phyloP scores from a whole-genome alignment of 139 green algal genomes.

The Picochlorum sp. region DNA sequence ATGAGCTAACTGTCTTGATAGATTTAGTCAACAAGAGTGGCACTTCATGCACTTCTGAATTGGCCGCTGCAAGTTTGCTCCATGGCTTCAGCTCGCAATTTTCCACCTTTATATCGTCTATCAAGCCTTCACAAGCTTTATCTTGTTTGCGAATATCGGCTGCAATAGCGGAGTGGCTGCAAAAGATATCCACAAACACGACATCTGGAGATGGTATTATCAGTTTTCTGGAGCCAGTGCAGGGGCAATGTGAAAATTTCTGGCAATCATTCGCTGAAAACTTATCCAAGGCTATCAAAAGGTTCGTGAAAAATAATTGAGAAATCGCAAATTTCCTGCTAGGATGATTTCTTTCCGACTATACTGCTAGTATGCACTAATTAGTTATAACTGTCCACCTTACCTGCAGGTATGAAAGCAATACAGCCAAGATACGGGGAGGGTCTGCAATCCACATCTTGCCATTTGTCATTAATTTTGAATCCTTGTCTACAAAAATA shows the following conservation, averaged over 20 bases:
- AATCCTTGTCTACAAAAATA: conserved; percentile 8
- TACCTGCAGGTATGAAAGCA: neutral
- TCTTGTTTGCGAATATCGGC: no score
- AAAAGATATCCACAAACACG: no score
- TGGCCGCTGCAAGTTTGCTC: neutral
- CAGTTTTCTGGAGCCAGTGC: no score
- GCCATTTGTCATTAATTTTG: conserved; percentile 37
- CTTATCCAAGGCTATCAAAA: no score
- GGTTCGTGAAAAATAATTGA: no score
- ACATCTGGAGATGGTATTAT: no score
- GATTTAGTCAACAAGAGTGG: neutral
- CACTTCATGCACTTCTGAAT: neutral
- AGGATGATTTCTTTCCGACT: no score
- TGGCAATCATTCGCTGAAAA: no score
- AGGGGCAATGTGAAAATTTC: no score
- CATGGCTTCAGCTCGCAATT: neutral
- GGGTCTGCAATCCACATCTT: conserved; percentile 22
- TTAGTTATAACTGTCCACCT: neutral
- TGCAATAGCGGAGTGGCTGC: no score
- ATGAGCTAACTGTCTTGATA: neutral
- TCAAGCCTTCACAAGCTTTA: neutral
- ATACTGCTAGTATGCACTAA: no score
- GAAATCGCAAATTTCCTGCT: no score
- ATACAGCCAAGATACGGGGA: neutral
- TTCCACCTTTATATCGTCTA: neutral